Conservation (phyloP, 257 asterid genomes). For the Solanum tarijense region DNA sequence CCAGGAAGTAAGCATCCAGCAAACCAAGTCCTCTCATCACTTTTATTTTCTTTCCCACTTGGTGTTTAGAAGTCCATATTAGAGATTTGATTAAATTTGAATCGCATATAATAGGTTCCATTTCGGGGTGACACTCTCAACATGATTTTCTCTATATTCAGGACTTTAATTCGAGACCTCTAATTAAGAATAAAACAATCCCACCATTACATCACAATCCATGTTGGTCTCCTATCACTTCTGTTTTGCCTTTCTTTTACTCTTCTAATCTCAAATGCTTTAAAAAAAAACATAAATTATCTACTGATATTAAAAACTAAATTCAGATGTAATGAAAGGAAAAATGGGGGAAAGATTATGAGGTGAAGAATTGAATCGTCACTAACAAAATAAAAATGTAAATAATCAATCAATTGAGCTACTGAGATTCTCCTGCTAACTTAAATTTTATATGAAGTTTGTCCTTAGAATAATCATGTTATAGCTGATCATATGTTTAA, state of each 20-base stretch:
- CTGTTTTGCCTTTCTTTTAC: neutral
- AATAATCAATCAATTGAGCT: neutral
- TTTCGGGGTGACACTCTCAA: fast-evolving
- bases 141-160: no score
- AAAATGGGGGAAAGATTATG: fast-evolving
- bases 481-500: no score
- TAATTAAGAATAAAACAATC: no score
- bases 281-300: neutral
- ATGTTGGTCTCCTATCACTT: neutral
- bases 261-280: neutral
- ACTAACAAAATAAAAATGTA: no score
- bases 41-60: no score
- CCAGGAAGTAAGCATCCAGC: neutral
- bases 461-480: neutral
- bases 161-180: fast-evolving
- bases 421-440: fast-evolving
- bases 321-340: fast-evolving
- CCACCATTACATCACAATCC: neutral
- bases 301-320: neutral
- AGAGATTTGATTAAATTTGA: no score
- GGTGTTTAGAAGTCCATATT: no score
- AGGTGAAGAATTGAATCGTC: no score
- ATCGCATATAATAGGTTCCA: no score
- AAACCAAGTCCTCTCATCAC: neutral
- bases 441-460: no score